Percentiles rank a stretch among this genome's conserved stretches.
Evolutionary conservation across 1,284 basidiomycete species (phyloP).

Genomic region (Fomitopsis betulina): DNA sequence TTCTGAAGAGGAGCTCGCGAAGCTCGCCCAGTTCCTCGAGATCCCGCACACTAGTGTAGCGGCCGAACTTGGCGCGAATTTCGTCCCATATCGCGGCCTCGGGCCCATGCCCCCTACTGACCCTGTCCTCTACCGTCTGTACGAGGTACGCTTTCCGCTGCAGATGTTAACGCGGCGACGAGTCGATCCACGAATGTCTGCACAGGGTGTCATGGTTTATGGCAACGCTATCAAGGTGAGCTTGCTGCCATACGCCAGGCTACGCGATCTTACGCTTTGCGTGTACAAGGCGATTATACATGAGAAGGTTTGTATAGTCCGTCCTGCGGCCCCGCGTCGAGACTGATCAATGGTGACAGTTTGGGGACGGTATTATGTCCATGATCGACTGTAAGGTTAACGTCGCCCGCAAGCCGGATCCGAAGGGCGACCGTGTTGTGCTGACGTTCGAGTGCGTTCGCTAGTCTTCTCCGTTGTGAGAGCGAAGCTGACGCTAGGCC

Average conservation of each 20-base stretch:
- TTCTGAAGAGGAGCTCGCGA: slow-evolving; percentile 50
- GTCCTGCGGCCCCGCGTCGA: not conserved
- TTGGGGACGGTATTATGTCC: slow-evolving; percentile 89
- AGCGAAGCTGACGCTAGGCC: not conserved
- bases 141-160: slow-evolving; percentile 50
- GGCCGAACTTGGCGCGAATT: slow-evolving; percentile 55
- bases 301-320: slow-evolving; percentile 60
- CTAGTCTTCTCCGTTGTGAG: not conserved
- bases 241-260: not conserved
- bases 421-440: slow-evolving; percentile 79
- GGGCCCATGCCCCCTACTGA: slow-evolving; percentile 70
- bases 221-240: slow-evolving; percentile 74
- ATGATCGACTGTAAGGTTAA: slow-evolving; percentile 83
- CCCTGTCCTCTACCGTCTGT: slow-evolving; percentile 81
- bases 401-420: slow-evolving; percentile 71
- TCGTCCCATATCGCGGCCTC: slow-evolving; percentile 71
- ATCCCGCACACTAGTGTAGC: slow-evolving; percentile 37
- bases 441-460: slow-evolving; percentile 77
- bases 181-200: not conserved
- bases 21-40: slow-evolving; percentile 49
- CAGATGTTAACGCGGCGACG: not conserved
- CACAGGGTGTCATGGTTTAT: slow-evolving; percentile 72
- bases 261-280: not conserved
- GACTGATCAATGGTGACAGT: slow-evolving; percentile 37
- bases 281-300: slow-evolving; percentile 67